Evolutionary conservation across 768 basidiomycete species (phyloP).

Genomic region (Cubamyces lactineus): DNA sequence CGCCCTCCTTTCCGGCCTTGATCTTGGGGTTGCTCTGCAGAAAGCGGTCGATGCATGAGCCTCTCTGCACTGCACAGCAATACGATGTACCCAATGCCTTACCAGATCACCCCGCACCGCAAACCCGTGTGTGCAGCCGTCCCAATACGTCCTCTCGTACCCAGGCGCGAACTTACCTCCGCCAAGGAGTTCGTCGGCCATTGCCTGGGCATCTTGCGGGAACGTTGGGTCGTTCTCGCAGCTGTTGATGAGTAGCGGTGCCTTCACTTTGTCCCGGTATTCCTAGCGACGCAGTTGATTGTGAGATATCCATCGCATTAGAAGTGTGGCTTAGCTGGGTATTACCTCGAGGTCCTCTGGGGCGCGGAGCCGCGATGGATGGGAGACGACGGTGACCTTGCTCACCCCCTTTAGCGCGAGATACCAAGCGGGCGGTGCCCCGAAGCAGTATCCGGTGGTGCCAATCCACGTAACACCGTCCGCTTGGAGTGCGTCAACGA

Average conservation of each 20-base stretch:
- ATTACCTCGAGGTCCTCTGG: conserved; percentile 44
- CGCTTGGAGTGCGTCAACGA: conserved; percentile 42
- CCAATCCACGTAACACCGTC: conserved; percentile 44
- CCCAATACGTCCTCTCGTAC: conserved; percentile 40
- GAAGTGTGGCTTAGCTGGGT: background rate
- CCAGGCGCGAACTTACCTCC: conserved; percentile 43
- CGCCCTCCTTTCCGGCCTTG: conserved; percentile 43
- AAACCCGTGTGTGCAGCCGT: conserved; percentile 37
- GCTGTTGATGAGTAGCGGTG: conserved; percentile 48
- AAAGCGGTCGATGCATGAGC: background rate
- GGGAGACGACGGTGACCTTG: conserved; percentile 45
- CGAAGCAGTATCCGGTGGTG: conserved; percentile 48
- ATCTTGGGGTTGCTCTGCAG: conserved; percentile 15
- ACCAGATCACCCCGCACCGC: conserved; percentile 48
- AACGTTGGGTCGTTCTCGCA: conserved; percentile 41
- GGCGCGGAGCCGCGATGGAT: conserved; percentile 49
- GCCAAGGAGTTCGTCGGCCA: conserved; percentile 44
- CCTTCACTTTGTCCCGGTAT: conserved; percentile 38
- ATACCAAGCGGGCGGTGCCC: conserved; percentile 48
- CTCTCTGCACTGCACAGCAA: background rate
- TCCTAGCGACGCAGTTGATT: conserved; percentile 28
- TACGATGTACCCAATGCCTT: conserved; percentile 5
- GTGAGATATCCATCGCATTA: background rate
- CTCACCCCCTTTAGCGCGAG: conserved; percentile 47
- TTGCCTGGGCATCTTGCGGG: conserved; percentile 34